These are phyloP conservation scores for Heritiera littoralis DNA, from an alignment of 345 rosid species.

Conservation along the genomic window DNA sequence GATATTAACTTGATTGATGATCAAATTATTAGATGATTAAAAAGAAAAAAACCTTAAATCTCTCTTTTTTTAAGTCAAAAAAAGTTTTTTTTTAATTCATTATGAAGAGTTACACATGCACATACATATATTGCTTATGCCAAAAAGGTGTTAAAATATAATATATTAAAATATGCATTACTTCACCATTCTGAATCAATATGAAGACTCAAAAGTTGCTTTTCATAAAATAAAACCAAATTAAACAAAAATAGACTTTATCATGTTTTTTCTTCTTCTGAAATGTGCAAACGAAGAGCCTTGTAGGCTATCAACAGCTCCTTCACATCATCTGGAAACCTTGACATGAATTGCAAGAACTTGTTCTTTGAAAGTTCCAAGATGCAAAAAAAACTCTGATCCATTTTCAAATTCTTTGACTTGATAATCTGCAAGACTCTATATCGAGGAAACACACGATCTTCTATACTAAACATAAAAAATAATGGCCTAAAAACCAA, in stretches of 20 bases:
- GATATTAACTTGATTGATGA: too few species aligned
- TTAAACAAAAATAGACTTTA: background rate
- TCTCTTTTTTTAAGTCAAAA: too few species aligned
- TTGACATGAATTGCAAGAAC: conserved; percentile 35
- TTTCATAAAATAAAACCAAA: too few species aligned
- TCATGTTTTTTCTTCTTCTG: background rate
- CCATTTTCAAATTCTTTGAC: conserved; percentile 33
- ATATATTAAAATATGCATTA: too few species aligned
- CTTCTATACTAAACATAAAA: conserved; percentile 36
- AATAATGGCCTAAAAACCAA: conserved; percentile 24
- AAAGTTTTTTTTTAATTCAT: too few species aligned
- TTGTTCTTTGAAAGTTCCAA: conserved; percentile 18
- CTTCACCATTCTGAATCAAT: too few species aligned
- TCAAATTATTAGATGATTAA: too few species aligned
- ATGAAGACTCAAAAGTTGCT: too few species aligned
- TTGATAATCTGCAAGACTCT: conserved; percentile 35
- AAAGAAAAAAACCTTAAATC: too few species aligned
- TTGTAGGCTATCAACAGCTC: conserved; percentile 41
- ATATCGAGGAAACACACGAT: conserved; percentile 40
- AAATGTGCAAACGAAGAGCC: conserved; percentile 18
- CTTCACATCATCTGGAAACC: conserved; percentile 32
- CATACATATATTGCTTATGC: too few species aligned
- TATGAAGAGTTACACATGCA: too few species aligned
- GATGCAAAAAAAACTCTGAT: conserved; percentile 10
- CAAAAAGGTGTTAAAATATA: too few species aligned